These are phyloP conservation scores for Geotrichum cucujoidarum DNA, from an alignment of 1,139 yeast species.

Conservation along the genomic window DNA sequence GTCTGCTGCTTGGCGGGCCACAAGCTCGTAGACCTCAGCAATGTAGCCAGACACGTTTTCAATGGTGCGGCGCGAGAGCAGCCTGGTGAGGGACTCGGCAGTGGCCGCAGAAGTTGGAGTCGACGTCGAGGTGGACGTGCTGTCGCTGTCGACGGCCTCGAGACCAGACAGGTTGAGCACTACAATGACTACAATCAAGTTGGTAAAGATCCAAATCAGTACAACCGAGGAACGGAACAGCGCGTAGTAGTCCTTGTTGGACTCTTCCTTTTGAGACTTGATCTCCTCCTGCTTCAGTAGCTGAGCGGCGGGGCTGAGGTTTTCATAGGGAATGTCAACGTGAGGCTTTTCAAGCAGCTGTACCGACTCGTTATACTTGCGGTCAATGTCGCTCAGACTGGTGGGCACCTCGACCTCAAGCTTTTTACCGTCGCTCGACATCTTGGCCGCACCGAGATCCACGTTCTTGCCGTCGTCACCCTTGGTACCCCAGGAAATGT, in stretches of 20 bases:
- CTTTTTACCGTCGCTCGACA: conserved; percentile 46
- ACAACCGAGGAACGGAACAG: conserved; percentile 73
- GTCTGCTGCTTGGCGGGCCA: conserved; percentile 4
- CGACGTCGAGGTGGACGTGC: neutral
- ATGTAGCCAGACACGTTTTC: conserved; percentile 7
- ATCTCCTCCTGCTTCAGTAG: conserved; percentile 24
- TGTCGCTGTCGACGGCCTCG: conserved; percentile 22
- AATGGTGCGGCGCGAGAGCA: conserved; percentile 9
- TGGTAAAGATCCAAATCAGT: conserved; percentile 68
- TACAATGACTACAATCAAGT: conserved; percentile 59
- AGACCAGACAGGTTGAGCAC: conserved; percentile 69
- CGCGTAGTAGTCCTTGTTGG: conserved; percentile 61
- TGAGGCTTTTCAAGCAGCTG: conserved; percentile 24
- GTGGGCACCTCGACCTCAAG: conserved; percentile 64
- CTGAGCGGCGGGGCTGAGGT: conserved; percentile 19
- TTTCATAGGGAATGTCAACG: conserved; percentile 26
- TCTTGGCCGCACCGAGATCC: conserved; percentile 67
- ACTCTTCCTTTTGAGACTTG: conserved; percentile 23
- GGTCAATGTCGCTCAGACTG: conserved; percentile 56
- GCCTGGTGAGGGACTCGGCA: neutral
- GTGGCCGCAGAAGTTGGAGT: neutral
- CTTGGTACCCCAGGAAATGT: conserved; percentile 85
- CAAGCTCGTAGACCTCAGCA: conserved; percentile 2
- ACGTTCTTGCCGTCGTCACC: conserved; percentile 56
- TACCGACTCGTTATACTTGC: conserved; percentile 45